phyloP scores from a whole-genome alignment of 2,329 filamentous ascomycete genomes.

The Furcasterigmium furcatum region DNA sequence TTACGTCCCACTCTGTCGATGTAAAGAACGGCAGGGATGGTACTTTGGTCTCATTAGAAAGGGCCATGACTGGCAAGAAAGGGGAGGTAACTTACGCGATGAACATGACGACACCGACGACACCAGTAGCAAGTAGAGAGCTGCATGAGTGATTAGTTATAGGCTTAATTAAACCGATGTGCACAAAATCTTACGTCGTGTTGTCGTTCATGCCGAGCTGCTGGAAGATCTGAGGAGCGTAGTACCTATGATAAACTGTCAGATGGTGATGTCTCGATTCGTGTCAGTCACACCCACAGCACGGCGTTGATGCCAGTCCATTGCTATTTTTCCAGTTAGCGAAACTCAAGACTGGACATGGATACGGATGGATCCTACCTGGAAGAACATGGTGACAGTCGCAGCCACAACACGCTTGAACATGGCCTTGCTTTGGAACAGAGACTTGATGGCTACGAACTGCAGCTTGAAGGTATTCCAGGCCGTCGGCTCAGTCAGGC shows the following conservation, averaged over 20 bases:
- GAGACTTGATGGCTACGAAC: constrained; percentile 23
- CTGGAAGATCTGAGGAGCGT: constrained; percentile 40
- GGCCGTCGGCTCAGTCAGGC: constrained; percentile 26
- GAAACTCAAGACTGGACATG: neutral
- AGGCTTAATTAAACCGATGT: neutral
- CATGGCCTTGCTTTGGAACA: constrained; percentile 21
- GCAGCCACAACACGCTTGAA: constrained; percentile 48
- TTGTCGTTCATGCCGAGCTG: constrained; percentile 37
- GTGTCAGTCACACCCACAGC: neutral
- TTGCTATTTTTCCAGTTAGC: constrained; percentile 23
- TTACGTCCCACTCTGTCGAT: constrained; percentile 36
- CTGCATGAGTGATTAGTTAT: neutral
- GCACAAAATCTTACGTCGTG: constrained; percentile 23
- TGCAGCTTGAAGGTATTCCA: constrained; percentile 27
- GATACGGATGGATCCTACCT: neutral
- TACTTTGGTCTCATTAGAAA: too few species aligned
- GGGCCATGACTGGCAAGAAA: neutral
- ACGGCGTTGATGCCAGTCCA: constrained; percentile 24
- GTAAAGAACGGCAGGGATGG: constrained; percentile 27
- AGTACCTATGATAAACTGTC: constrained; percentile 47
- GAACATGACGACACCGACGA: constrained; percentile 53
- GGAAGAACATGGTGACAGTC: constrained; percentile 53
- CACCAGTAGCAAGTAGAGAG: constrained; percentile 50
- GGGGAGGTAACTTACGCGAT: constrained; percentile 17
- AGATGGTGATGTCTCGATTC: constrained; percentile 22